Conservation (phyloP, 2,329 filamentous ascomycete species). For the Diaporthe sp. region DNA sequence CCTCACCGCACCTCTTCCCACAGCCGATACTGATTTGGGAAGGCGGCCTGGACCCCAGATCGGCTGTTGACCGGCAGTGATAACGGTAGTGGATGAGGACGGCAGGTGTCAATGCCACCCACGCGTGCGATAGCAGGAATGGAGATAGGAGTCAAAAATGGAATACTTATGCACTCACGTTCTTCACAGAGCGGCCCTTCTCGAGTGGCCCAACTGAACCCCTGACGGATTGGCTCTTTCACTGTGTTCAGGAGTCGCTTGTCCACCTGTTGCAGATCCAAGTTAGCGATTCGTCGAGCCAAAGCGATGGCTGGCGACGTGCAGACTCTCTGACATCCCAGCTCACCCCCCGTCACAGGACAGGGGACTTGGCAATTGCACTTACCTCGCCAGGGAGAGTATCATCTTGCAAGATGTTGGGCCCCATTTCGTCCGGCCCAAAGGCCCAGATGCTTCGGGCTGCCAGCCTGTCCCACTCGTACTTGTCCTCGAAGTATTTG, state of each 20-base stretch:
- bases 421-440: slow-evolving; percentile 92
- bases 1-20: slow-evolving; percentile 3
- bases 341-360: neutral
- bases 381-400: slow-evolving; percentile 88
- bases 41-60: slow-evolving; percentile 28
- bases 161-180: slow-evolving; percentile 71
- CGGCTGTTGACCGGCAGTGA: slow-evolving; percentile 31
- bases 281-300: slow-evolving; percentile 38
- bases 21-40: slow-evolving; percentile 34
- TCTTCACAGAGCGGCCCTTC: slow-evolving; percentile 99
- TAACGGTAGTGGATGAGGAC: slow-evolving; percentile 17
- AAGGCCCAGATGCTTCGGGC: slow-evolving; percentile 98
- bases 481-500: slow-evolving; percentile 97
- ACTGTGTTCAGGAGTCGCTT: slow-evolving; percentile 90
- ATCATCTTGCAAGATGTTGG: slow-evolving; percentile 97
- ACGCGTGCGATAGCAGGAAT: slow-evolving; percentile 28
- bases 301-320: slow-evolving; percentile 10
- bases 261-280: slow-evolving; percentile 73
- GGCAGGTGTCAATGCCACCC: slow-evolving; percentile 32
- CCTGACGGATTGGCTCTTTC: slow-evolving; percentile 92
- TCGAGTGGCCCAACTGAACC: slow-evolving; percentile 95
- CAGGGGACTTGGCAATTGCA: slow-evolving; percentile 42
- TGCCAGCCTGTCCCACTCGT: slow-evolving; percentile 96
- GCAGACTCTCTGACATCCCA: slow-evolving; percentile 32
- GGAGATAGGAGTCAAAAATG: slow-evolving; percentile 43